Conservation (phyloP, 148 eudicot genomes). For the Camellia sinensis region DNA sequence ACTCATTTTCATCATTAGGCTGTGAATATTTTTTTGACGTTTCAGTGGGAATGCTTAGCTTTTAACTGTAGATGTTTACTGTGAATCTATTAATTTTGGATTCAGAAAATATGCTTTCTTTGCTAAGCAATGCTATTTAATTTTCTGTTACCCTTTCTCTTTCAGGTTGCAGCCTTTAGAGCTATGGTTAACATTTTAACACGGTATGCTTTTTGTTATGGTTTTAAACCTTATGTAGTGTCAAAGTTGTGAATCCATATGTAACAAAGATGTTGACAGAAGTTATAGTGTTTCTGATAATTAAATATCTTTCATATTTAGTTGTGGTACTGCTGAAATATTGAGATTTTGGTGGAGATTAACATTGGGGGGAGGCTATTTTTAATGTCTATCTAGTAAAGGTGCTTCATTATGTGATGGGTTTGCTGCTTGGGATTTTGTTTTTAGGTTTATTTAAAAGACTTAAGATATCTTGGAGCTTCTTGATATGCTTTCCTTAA, state of each 20-base stretch:
- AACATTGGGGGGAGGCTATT: neutral
- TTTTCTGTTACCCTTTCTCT: conserved; percentile 1
- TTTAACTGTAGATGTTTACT: neutral
- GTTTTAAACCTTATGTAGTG: neutral
- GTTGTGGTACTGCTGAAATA: neutral
- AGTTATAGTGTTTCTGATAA: neutral
- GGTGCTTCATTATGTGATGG: neutral
- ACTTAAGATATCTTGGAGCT: neutral
- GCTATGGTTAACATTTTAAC: conserved; percentile 99
- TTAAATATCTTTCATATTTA: neutral
- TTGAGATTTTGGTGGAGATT: conserved; percentile 2
- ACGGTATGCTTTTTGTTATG: conserved; percentile 47
- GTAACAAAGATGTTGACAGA: neutral
- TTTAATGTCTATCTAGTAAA: neutral
- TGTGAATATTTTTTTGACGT: neutral
- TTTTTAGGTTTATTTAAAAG: neutral
- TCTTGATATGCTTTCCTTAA: neutral
- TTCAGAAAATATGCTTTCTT: neutral
- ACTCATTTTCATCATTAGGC: neutral
- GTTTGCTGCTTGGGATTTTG: conserved; percentile 2
- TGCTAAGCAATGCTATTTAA: neutral
- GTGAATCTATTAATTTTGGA: neutral
- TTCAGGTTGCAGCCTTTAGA: conserved; percentile 99
- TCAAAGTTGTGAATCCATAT: neutral
- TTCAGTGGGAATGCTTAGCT: neutral